A percentile compares a stretch with the other conserved stretches of the same genome.
Evolutionary conservation across 2,329 filamentous ascomycete species (phyloP).

Genomic region (Pyrenophora graminea): DNA sequence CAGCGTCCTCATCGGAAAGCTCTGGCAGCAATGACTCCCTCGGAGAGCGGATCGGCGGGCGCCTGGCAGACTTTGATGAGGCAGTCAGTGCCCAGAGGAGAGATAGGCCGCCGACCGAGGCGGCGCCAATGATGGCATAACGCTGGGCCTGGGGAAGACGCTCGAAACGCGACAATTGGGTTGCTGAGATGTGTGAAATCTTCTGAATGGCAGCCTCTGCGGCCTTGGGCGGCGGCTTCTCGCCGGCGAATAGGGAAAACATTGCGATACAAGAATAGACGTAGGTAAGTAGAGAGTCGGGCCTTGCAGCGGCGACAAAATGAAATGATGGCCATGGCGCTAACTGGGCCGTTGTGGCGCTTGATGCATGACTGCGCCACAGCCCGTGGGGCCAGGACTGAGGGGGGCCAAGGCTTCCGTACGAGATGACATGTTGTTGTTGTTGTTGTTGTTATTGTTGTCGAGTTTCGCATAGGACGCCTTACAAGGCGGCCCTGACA

Average conservation of each 20-base stretch:
- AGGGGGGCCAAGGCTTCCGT: background rate
- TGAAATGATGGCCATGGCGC: slow-evolving; percentile 23
- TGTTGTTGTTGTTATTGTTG: background rate
- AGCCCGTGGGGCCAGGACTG: background rate
- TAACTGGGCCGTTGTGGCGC: slow-evolving; percentile 13
- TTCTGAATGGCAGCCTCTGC: slow-evolving; percentile 14
- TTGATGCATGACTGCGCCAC: slow-evolving; percentile 5
- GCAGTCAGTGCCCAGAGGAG: slow-evolving; percentile 27
- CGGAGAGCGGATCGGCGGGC: slow-evolving; percentile 35
- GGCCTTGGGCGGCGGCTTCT: slow-evolving; percentile 14
- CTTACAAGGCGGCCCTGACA: background rate
- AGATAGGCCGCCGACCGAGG: slow-evolving; percentile 34
- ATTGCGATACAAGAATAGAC: slow-evolving; percentile 24
- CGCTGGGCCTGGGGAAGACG: slow-evolving; percentile 21
- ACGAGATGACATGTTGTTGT: background rate
- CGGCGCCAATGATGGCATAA: slow-evolving; percentile 28
- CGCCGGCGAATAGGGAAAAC: slow-evolving; percentile 25
- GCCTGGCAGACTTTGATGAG: slow-evolving; percentile 20
- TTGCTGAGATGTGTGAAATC: slow-evolving; percentile 13
- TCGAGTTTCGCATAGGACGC: background rate
- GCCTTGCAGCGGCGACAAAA: slow-evolving; percentile 23
- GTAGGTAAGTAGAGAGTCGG: slow-evolving; percentile 7
- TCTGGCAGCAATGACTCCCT: slow-evolving; percentile 29
- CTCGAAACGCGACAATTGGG: slow-evolving; percentile 24
- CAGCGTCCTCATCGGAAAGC: slow-evolving; percentile 30